Evolutionary conservation across 2,329 filamentous ascomycete genomes (phyloP).

Genomic region (Immersiporthe knoxdaviesiana): DNA sequence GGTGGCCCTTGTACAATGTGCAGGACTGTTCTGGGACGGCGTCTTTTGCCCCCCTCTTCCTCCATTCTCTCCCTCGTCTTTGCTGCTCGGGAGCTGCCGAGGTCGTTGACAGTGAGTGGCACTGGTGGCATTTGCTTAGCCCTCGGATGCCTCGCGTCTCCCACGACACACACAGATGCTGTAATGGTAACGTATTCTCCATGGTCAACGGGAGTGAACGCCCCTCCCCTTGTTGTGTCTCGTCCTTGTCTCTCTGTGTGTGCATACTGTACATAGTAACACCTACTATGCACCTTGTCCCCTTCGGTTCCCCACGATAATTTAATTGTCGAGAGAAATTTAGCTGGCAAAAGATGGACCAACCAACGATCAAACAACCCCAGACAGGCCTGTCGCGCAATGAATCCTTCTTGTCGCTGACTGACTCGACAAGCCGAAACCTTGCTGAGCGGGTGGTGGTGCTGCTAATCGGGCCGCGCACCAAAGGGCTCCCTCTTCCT

Average conservation of each 20-base stretch:
- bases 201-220: background rate
- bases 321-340: background rate
- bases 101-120: background rate
- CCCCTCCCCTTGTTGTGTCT: background rate
- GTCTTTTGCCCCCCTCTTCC: background rate
- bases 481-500: background rate
- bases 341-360: background rate
- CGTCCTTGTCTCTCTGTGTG: background rate
- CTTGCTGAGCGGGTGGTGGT: background rate
- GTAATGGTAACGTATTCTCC: background rate
- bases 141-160: background rate
- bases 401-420: background rate
- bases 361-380: background rate
- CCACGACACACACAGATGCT: background rate
- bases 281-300: too few relatives aligned
- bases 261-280: too few relatives aligned
- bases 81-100: conserved; percentile 8
- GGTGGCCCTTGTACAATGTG: background rate
- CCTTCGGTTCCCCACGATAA: background rate
- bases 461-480: background rate
- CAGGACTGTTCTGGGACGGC: background rate
- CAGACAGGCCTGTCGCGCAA: background rate
- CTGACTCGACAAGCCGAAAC: background rate
- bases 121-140: background rate
- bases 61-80: background rate